Evolutionary conservation across 148 eudicot genomes (phyloP).

Genomic region (Nepenthes mirabilis): DNA sequence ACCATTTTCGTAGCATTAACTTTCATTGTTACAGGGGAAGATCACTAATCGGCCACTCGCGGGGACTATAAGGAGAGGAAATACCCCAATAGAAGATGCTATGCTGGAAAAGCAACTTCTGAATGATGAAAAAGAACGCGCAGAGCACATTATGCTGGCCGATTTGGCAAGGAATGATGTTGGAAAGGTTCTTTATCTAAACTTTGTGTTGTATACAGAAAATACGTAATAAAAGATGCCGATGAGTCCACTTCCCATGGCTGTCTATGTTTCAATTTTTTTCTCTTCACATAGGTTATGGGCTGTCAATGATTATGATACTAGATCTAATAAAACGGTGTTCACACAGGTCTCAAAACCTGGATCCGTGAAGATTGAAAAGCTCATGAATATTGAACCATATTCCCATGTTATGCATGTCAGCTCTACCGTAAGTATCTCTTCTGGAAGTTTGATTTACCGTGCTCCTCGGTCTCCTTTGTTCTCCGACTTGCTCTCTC

Average conservation of each 20-base stretch:
- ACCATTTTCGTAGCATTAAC: not conserved
- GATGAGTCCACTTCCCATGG: not conserved
- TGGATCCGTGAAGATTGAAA: constrained; percentile 93
- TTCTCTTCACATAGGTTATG: too few species aligned
- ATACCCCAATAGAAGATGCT: constrained; percentile 78
- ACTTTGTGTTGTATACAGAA: not conserved
- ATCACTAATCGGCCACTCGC: constrained; percentile 93
- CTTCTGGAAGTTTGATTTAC: not conserved
- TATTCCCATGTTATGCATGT: constrained; percentile 99
- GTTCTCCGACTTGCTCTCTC: not conserved
- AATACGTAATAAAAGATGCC: not conserved
- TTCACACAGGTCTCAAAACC: constrained; percentile 62
- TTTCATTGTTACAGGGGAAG: constrained; percentile 31
- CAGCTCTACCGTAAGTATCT: constrained; percentile 84
- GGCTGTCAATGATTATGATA: too few species aligned
- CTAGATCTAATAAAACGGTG: not conserved
- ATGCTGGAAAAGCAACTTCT: constrained; percentile 83
- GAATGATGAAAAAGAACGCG: constrained; percentile 83
- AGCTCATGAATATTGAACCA: constrained; percentile 83
- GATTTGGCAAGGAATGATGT: constrained; percentile 99
- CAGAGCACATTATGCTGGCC: constrained; percentile 97
- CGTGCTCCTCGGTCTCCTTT: not conserved
- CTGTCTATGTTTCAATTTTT: too few species aligned
- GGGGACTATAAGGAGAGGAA: constrained; percentile 90
- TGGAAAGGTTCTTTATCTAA: constrained; percentile 48